These are phyloP conservation scores for Pseudogymnoascus sp. DNA, from an alignment of 2,329 filamentous ascomycete species.

Conservation along the genomic window DNA sequence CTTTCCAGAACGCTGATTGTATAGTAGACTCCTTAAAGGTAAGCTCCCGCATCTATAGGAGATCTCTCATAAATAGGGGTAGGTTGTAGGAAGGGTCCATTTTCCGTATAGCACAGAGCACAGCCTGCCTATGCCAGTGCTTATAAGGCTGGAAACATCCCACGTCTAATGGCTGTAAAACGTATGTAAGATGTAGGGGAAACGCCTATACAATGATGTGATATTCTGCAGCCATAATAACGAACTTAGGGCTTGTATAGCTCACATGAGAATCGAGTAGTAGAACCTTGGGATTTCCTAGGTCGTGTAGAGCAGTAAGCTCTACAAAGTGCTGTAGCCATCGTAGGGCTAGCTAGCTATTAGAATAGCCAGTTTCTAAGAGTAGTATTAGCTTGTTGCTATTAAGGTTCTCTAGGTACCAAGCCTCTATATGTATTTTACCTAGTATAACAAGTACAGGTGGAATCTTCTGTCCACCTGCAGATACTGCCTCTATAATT, in stretches of 20 bases:
- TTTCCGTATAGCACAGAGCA: neutral
- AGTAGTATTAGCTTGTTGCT: neutral
- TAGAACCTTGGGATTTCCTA: neutral
- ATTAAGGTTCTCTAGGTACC: neutral
- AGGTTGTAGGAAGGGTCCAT: neutral
- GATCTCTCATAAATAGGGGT: neutral
- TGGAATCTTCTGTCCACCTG: neutral
- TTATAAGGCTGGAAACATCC: neutral
- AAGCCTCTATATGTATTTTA: neutral
- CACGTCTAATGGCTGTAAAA: constrained; percentile 6
- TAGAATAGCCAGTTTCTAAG: neutral
- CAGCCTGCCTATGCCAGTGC: neutral
- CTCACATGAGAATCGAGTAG: neutral
- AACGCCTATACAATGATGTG: neutral
- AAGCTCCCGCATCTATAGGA: neutral
- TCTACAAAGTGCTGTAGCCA: neutral
- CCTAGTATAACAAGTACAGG: neutral
- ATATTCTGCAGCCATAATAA: neutral
- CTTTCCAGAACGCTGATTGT: neutral
- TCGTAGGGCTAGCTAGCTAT: neutral
- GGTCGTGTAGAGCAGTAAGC: neutral
- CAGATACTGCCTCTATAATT: neutral
- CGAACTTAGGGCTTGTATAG: neutral
- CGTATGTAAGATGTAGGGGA: neutral
- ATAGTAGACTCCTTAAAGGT: constrained; percentile 2